phyloP scores from a whole-genome alignment of 331 rosid genomes.

The Dryas integrifolia region DNA sequence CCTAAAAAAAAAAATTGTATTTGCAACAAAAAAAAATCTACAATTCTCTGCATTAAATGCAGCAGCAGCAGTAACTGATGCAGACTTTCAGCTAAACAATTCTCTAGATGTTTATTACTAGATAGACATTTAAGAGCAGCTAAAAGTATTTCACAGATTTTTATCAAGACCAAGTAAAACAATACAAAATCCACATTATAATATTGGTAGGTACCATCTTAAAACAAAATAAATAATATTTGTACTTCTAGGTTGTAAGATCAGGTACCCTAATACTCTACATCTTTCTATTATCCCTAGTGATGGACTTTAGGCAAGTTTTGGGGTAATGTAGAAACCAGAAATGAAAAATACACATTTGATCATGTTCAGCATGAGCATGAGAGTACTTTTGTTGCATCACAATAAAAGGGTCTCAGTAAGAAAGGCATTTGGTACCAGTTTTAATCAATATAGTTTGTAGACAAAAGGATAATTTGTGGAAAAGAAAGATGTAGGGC shows the following conservation, averaged over 20 bases:
- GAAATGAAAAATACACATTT: not conserved
- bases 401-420: not conserved
- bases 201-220: not conserved
- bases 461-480: not conserved
- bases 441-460: not conserved
- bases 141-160: not conserved
- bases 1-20: constrained; percentile 3
- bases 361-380: not conserved
- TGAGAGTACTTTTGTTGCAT: not conserved
- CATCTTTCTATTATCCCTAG: not conserved
- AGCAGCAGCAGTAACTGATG: not conserved
- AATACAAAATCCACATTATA: not conserved
- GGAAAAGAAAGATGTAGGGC: not conserved
- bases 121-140: not conserved
- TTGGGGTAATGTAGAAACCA: not conserved
- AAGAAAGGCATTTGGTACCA: not conserved
- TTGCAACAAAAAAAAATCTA: not conserved
- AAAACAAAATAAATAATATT: not conserved
- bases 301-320: not conserved
- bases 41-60: no score
- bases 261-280: not conserved
- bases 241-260: not conserved
- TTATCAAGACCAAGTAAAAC: not conserved
- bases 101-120: not conserved
- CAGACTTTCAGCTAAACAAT: not conserved